Evolutionary conservation across 768 basidiomycete species (phyloP), one percentile per base, ranked within the genome.

Genomic region (Boletellus emodensis): DNA sequence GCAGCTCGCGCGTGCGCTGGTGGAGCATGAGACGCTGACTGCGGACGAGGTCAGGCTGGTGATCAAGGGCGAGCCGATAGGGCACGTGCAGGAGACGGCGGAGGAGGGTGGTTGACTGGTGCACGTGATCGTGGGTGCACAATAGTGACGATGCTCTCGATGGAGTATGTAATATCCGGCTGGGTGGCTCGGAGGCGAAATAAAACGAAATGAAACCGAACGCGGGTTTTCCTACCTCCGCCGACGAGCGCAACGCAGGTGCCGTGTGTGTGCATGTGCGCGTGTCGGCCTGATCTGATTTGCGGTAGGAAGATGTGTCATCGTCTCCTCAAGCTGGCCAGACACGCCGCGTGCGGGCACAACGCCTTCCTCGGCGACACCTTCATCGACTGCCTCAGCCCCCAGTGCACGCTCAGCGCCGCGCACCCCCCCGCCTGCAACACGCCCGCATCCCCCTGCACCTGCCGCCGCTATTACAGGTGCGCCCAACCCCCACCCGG

Each of bases 1-100:
- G 30, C 56, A 94, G 92, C 82, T 98, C 36, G 94, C 95, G 2
- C 79, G 80, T 48, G 95, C 95, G 10, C 73, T 99, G 51, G 87
- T 99, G 12, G 94, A 97, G 66, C 87, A 95, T 69, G 95, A 99
- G 74, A 97, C 95, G 17, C 73, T 99, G 56, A 84, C 85, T 57
- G 75, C 81, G 36, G 85, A 90, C 10, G 93, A 99, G 68, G 94
- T 97, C 15, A 74, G 78, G 61, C 85, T 80, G 69, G 92, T 94
- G 22, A 80, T 97, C 64, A 83, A 76, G 51, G 94, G 94, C 35
- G 84, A 95, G 66, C 75, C 79, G 46, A 87, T 92, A 69, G 82
- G 85, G 4, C 26, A 28, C 8, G 4, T 28, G 26, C 30, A 4
- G 28, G 28, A 28, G 30, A 30, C 30, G 56, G 71, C 78, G 56